Evolutionary conservation across 495 filamentous ascomycete species (phyloP), one percentile per base, ranked within the genome.

Genomic region (Penicillium robsamsonii): DNA sequence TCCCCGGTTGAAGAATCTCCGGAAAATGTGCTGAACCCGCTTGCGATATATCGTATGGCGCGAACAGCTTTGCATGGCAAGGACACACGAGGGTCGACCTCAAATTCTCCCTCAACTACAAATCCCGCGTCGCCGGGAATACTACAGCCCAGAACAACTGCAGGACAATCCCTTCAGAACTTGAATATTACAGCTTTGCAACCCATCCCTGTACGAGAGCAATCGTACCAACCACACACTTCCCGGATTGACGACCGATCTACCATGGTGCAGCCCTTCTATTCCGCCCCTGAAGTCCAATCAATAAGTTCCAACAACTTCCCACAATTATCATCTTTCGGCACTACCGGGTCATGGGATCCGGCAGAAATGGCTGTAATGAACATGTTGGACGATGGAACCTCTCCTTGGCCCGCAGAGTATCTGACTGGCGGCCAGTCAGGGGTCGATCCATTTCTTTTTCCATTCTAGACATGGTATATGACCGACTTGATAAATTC

Each of bases 1-100:
- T 56, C 57, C 0, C 53, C 56, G 12, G 43, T 62, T 29, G 56
- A 65, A 46, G 56, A 57, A 45, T 59, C 59, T 7, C 63, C 63
- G 20, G 57, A 63, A 35, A 54, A 55, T 13, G 43, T 66, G 0
- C 41, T 66, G 15, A 66, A 60, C 25, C 63, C 60, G 18, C 60
- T 66, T 10, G 63, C 63, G 5, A 66, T 66, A 8, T 60, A 63
- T 40, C 59, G 59, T 17, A 66, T 66, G 63, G 60, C 63, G 12
- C 55, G 60, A 42, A 59, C 57, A n/a, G 54, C 59, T n/a, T 38
- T 65, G 15, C 63, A 65, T 31, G 56, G 50, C 17, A 59, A 58
- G 30, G 46, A 49, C 13, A 24, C 20, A 11, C 50, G 25, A 55
- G 30, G 18, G 1, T 50, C 47, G 5, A 5, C 54, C 0, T 64